Evolutionary conservation across 495 filamentous ascomycete genomes (phyloP), one percentile per base, ranked within the genome.

Genomic region (Xylaria cubensis): DNA sequence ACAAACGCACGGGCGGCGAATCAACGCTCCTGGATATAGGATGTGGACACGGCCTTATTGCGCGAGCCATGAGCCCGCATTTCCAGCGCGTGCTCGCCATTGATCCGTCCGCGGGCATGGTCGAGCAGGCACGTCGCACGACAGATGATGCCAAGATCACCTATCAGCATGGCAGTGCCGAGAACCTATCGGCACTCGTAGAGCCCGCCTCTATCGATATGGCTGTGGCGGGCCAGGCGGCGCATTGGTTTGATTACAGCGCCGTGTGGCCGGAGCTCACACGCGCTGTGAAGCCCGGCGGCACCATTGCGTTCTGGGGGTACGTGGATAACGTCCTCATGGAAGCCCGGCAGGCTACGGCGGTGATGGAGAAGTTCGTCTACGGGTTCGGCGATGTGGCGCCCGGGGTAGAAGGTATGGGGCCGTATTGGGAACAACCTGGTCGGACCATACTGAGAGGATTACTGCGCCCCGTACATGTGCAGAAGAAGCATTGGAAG

Each of bases 221-320:
- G 76, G 85, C 86, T 6, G 85, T 90, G 12, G 83, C 89, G 6
- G 90, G 84, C 4, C 88, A 92, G 73, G 88, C 89, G 19, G 90
- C 88, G 73, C 90, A 92, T 75, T 92, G 89, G 90, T 91, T 92
- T 75, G 82, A 90, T 71, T 86, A 86, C 72, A 46, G 64, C 12
- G 78, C 78, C 26, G 81, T 86, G 10, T 91, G 88, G 85, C 82
- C 82, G 6, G 88, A 89, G 67, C 80, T 92, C 66, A 79, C 79
- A 13, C 80, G 86, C 9, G 82, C 89, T 1, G 72, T 91, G 6
- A 82, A 86, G 55, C 77, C 74, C 3, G 86, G 85, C 26, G 90
- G 89, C 24, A 88, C 88, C 6, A 62, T 92, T 17, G 88, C 88
- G 0, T 87, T 87, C 70, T 90, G 88, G 88, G 88, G 89, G 5